Base-by-base conservation (phyloP, 352 stramenopile species). In the Pythium grandisporangium region DNA sequence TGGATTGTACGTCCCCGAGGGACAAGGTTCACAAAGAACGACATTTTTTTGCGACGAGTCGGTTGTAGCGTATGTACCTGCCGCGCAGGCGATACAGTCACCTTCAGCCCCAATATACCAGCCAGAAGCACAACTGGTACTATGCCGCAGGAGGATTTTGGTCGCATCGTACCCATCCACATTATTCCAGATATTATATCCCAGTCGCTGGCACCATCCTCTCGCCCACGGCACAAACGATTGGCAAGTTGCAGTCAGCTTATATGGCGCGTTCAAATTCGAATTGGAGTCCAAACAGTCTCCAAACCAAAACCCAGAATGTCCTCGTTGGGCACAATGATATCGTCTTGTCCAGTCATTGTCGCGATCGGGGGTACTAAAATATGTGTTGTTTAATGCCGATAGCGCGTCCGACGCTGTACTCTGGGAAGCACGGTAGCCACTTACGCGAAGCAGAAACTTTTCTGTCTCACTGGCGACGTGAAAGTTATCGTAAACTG, bases 241-340 rank as follows among this genome's bases (percentile, higher is more conserved):
- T 27, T 48, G 35, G 21, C 70, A 84, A 33, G 51, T 47, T 6
- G 70, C 53, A 5, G 78, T 37, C n/a, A 66, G 37, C 22, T 70
- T 47, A 44, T 66, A 84, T 16, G 66, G 66, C 2, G 70, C 61
- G 21, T 84, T 75, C 14, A 80, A 33, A 53, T 84, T 55, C 0
- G 64, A 74, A 51, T 58, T 74, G 20, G 41, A 47, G 0, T 42
- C 41, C 4, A 70, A 30, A 16, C 70, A 84, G 37, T 84, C 60
- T 8, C 27, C 55, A 13, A 64, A 84, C 70, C 70, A 80, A 21
- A 84, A 84, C 1, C 70, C 70, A n/a, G 58, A 77, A 14, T 45
- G 60, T n/a, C 51, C 55, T 47, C 45, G 59, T 35, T 58, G 60
- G 0, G 70, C 66, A 30, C 70, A 84, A 40, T 78, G 52, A 41